Base-by-base conservation (phyloP, 306 rosid genomes). In the Trifolium pratense region DNA sequence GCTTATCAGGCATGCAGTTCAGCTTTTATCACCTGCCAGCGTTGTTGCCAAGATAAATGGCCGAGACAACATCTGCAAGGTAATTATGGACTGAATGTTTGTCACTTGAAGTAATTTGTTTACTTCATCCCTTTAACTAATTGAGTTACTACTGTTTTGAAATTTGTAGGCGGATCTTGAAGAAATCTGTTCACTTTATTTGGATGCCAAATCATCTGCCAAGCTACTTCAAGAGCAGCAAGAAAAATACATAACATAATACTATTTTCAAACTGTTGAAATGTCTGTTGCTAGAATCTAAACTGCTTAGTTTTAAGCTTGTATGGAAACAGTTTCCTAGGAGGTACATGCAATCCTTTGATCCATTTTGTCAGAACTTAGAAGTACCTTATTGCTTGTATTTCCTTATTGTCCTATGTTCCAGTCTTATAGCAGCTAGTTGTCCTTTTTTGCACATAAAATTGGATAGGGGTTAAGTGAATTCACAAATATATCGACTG, bases 11-110 rank as follows among this genome's bases (percentile, higher is more conserved):
- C 98, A 93, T 49, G 92, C 97, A 0, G 92, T 93, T 84, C 98
- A 93, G 80, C 87, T 95, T 67, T 74, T 95, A 49, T 88, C 97
- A 3, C 95, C 97, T 39, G 96, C 96, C 46, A 93, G 99, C 68
- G 71, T 95, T 39, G 86, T 95, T 60, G 90, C 97, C n/a, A 91
- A 90, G 84, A 91, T 88, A 94, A 91, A 89, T 49, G 97, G 97
- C 59, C 86, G 99, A 59, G 99, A 95, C 64, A 85, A 45, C 67
- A 89, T 95, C 60, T 80, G 91, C 96, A 91, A 88, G 99, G 99
- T 95, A 83, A 51, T 18, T 56, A 14, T 67, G 52, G 51, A 74
- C 68, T 57, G 39, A 57, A 67, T 70, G 32, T 68, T 16, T 5
- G 34, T 55, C 64, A 66, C 64, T 61, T 64, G 42, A 66, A 49